Conservation (phyloP, 2,329 filamentous ascomycete species). For the Furcasterigmium sp. region DNA sequence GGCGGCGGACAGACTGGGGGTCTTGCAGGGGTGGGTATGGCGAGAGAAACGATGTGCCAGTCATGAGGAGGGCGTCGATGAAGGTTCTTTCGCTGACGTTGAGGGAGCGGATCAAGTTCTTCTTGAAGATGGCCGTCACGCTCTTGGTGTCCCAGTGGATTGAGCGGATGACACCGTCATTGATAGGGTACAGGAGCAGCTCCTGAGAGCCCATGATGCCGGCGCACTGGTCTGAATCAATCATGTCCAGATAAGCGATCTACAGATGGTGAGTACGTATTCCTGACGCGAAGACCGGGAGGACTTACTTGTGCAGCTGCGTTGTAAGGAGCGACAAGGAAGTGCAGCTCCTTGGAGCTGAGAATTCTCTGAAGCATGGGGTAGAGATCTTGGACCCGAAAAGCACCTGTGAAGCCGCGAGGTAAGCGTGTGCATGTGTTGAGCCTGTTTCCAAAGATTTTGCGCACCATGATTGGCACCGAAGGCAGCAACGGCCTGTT, state of each 20-base stretch:
- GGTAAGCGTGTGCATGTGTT: neutral
- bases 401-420: constrained; percentile 51
- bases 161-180: constrained; percentile 62
- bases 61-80: constrained; percentile 76
- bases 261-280: constrained; percentile 29
- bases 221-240: constrained; percentile 62
- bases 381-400: constrained; percentile 66
- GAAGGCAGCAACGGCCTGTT: constrained; percentile 80
- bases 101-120: constrained; percentile 64
- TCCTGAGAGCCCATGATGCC: constrained; percentile 82
- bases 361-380: constrained; percentile 73
- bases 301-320: constrained; percentile 73
- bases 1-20: constrained; percentile 43
- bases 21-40: constrained; percentile 74
- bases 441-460: neutral
- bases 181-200: constrained; percentile 77
- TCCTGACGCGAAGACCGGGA: neutral
- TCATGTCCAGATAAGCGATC: constrained; percentile 73
- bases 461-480: constrained; percentile 65
- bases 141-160: constrained; percentile 65
- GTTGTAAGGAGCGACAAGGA: constrained; percentile 80
- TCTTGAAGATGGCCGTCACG: constrained; percentile 60
- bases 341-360: constrained; percentile 62
- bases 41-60: constrained; percentile 74
- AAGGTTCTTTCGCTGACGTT: constrained; percentile 66